A percentile compares a stretch with the other conserved stretches of the same genome.
phyloP scores from a whole-genome alignment of 2,329 filamentous ascomycete species.

The Apiospora arundinis region DNA sequence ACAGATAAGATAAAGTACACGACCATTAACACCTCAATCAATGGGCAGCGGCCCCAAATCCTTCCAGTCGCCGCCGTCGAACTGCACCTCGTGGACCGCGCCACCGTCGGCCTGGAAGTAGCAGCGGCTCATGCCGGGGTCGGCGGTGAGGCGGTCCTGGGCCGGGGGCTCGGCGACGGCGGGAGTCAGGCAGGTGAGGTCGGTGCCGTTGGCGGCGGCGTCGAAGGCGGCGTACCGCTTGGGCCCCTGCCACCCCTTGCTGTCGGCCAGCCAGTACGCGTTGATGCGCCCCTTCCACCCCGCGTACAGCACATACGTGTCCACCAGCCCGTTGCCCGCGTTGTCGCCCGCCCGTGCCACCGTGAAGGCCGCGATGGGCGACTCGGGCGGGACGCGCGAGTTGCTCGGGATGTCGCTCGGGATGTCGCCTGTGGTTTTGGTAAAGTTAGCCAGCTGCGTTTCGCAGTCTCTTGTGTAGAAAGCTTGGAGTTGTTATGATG shows the following conservation, averaged over 20 bases:
- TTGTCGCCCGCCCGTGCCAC: conserved; percentile 30
- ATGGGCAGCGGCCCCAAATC: conserved; percentile 27
- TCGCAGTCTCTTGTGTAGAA: too few species aligned
- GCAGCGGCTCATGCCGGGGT: conserved; percentile 33
- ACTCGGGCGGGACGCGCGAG: conserved; percentile 25
- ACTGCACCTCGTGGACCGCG: conserved; percentile 31
- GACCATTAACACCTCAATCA: background rate
- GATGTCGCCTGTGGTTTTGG: too few species aligned
- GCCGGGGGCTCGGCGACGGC: conserved; percentile 23
- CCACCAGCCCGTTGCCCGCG: conserved; percentile 28
- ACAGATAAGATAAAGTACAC: too few species aligned
- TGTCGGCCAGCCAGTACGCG: conserved; percentile 32
- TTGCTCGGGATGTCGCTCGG: background rate
- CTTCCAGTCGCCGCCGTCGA: conserved; percentile 29
- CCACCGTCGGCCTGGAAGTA: conserved; percentile 28
- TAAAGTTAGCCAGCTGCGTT: too few species aligned
- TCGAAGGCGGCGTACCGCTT: conserved; percentile 27
- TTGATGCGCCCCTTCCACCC: conserved; percentile 29
- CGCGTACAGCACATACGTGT: conserved; percentile 33
- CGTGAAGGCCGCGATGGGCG: conserved; percentile 31
- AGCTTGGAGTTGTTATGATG: too few species aligned
- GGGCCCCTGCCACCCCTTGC: conserved; percentile 29
- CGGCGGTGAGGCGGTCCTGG: conserved; percentile 23
- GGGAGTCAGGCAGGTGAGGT: conserved; percentile 30
- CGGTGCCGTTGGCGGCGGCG: conserved; percentile 28